These are phyloP conservation scores for Boeremia lycopersici DNA, from an alignment of 2,329 filamentous ascomycete species.

Conservation along the genomic window DNA sequence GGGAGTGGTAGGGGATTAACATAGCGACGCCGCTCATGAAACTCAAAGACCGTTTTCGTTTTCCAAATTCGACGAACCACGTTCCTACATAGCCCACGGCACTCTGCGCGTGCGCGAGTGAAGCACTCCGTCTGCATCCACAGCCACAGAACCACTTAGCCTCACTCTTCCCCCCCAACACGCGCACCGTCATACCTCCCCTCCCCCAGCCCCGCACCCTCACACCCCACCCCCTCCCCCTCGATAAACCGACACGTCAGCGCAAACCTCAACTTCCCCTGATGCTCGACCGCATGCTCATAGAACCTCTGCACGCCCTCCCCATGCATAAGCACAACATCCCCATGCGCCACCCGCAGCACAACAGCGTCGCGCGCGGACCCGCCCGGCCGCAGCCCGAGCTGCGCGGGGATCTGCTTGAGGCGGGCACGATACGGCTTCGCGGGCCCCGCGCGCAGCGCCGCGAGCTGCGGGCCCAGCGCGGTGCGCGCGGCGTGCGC, in stretches of 20 bases:
- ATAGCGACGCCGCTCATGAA: too few relatives aligned
- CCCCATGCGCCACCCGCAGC: constrained; percentile 64
- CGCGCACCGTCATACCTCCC: too few relatives aligned
- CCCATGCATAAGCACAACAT: constrained; percentile 70
- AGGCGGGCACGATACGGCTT: constrained; percentile 32
- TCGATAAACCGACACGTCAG: constrained; percentile 62
- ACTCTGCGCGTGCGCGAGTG: too few relatives aligned
- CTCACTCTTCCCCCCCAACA: too few relatives aligned
- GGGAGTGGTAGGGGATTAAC: too few relatives aligned
- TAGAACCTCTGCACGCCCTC: constrained; percentile 63
- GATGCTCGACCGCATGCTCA: constrained; percentile 62
- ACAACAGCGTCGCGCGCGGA: constrained; percentile 48
- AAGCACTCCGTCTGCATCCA: too few relatives aligned
- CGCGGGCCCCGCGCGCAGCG: constrained; percentile 14
- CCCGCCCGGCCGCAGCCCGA: constrained; percentile 41
- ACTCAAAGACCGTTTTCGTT: too few relatives aligned
- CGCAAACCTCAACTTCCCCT: constrained; percentile 61
- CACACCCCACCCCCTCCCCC: constrained; percentile 39
- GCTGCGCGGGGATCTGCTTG: constrained; percentile 46
- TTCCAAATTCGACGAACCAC: too few relatives aligned
- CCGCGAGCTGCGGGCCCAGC: constrained; percentile 33
- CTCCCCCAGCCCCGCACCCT: not conserved
- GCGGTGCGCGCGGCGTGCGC: constrained; percentile 44
- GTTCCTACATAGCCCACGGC: too few relatives aligned
- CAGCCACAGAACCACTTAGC: too few relatives aligned